Evolutionary conservation across 164 flowering plant genomes (phyloP).

Genomic region (Amborella trichopoda): DNA sequence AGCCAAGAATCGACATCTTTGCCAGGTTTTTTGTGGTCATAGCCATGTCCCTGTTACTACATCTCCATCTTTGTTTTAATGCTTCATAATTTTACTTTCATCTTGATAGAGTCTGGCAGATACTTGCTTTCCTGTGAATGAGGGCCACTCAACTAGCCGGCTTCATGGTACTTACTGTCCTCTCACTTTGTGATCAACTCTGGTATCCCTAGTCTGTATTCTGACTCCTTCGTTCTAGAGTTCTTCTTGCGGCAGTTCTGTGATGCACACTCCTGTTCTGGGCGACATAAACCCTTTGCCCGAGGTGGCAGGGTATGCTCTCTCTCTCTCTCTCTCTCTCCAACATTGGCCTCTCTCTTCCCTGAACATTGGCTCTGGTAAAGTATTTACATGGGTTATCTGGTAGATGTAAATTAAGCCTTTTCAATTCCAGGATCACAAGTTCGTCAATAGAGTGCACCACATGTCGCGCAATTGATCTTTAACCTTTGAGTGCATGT

Average conservation of each 20-base stretch:
- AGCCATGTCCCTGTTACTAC: constrained; percentile 2
- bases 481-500: no score
- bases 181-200: neutral
- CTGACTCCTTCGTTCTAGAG: constrained; percentile 26
- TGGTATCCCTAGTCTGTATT: neutral
- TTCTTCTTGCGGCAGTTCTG: constrained; percentile 90
- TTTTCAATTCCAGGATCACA: neutral
- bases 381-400: neutral
- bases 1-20: constrained; percentile 68
- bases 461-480: neutral
- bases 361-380: neutral
- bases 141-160: constrained; percentile 58
- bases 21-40: constrained; percentile 55
- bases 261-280: constrained; percentile 79
- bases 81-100: constrained; percentile 3
- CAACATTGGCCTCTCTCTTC: neutral
- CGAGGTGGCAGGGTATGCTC: constrained; percentile 66
- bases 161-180: constrained; percentile 54
- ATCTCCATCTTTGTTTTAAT: neutral
- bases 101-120: constrained; percentile 69
- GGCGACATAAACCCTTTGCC: constrained; percentile 52
- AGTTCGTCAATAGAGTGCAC: neutral
- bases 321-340: constrained; percentile 1
- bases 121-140: constrained; percentile 66
- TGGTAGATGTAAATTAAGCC: neutral